Evolutionary conservation across 805 yeast genomes (phyloP).

Genomic region (Zygotorulaspora danielsina): DNA sequence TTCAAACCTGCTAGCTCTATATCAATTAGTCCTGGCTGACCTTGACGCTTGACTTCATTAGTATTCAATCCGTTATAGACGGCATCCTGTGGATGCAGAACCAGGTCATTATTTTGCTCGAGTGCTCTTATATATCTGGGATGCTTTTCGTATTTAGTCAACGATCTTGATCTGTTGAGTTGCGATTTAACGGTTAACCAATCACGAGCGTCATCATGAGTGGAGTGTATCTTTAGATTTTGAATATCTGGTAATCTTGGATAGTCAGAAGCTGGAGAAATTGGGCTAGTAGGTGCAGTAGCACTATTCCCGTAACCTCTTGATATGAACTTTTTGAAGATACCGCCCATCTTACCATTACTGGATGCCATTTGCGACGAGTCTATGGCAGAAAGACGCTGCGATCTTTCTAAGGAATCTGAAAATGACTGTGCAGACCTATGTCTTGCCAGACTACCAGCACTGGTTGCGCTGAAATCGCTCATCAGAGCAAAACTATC

Average conservation of each 20-base stretch:
- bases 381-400: slow-evolving; percentile 4
- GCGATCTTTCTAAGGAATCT: slow-evolving; percentile 30
- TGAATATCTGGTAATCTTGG: slow-evolving; percentile 33
- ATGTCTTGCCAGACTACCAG: slow-evolving; percentile 79
- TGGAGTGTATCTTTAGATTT: slow-evolving; percentile 21
- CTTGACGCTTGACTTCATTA: slow-evolving; percentile 42
- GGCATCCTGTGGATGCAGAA: slow-evolving; percentile 58
- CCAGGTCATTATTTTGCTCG: slow-evolving; percentile 54
- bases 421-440: slow-evolving; percentile 45
- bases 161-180: slow-evolving; percentile 66
- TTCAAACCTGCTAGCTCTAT: slow-evolving; percentile 34
- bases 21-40: slow-evolving; percentile 30
- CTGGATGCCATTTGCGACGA: slow-evolving; percentile 13
- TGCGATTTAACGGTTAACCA: slow-evolving; percentile 58
- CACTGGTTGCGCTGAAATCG: slow-evolving; percentile 84
- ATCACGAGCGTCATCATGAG: slow-evolving; percentile 40
- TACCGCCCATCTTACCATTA: slow-evolving; percentile 30
- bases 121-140: slow-evolving; percentile 62
- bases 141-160: slow-evolving; percentile 64
- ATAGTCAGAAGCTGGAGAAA: slow-evolving; percentile 23
- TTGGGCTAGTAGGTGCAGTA: slow-evolving; percentile 22
- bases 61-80: slow-evolving; percentile 42
- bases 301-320: slow-evolving; percentile 14
- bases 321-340: slow-evolving; percentile 34
- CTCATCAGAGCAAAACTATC: slow-evolving; percentile 43